Evolutionary conservation across 257 asterid genomes (phyloP), one percentile per base, ranked within the genome.

Genomic region (Thymus quinquecostatus): DNA sequence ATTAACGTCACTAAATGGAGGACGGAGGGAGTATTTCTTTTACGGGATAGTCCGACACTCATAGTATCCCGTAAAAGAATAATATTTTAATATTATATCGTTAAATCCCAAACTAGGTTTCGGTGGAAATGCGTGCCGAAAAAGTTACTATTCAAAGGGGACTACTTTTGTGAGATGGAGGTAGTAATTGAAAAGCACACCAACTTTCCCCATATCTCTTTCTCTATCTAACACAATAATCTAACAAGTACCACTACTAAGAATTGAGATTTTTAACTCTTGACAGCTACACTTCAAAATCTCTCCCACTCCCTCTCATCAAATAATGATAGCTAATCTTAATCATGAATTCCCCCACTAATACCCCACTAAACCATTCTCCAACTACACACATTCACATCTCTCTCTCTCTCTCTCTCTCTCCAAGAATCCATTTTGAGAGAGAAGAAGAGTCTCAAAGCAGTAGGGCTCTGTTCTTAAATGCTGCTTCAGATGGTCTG

Each of bases 401-500:
- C n/a, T n/a, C 21, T 0, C 68, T 30, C 27, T 53, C 73, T 48
- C 50, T 51, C 43, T 70, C 64, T 67, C 48, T 34, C 60, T 56
- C 27, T 36, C 10, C 32, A 48, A 73, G 72, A 48, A 79, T 78
- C 77, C 71, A 77, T 67, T 79, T 60, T 51, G 6, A 81, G 79
- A 67, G 58, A 76, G 27, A 7, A 63, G 57, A 44, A 54, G 28
- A 76, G 56, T 73, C 78, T 77, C 43, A 56, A 79, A n/a, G 54
- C 5, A 47, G 44, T 68, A 48, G 82, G 78, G 45, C 63, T 68
- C 53, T n/a, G 68, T 71, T 69, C 80, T 78, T 85, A 75, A 85
- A 83, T 88, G 90, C 79, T 77, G 74, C 49, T 59, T 59, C 82
- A 73, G 88, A 76, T 61, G 78, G 41, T 70, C 78, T 64, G 79